Base-by-base conservation (phyloP, 805 yeast genomes). In the Cyberlindnera bimundalis region DNA sequence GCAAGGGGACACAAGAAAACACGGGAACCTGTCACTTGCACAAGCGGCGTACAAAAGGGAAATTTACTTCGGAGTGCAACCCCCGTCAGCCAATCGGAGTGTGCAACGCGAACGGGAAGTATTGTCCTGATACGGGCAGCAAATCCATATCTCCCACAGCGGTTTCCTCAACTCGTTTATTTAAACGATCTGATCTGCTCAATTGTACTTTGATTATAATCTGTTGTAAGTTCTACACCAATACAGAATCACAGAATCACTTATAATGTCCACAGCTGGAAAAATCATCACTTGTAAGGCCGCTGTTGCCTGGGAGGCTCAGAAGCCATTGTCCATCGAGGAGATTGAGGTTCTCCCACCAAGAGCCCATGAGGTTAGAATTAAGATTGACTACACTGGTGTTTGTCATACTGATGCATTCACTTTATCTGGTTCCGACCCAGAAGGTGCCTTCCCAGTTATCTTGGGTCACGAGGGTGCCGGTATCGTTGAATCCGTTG, bases 371-470 rank as follows among this genome's bases (percentile, higher is more conserved):
- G 99, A 93, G 69, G 98, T 93, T 35, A 84, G 99, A 66, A 85
- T 93, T 64, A 84, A 88, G 67, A 68, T 93, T 43, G 73, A 72
- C 37, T 75, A 84, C 70, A 85, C 97, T 23, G 99, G 97, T 62
- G 96, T 93, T 29, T 93, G 99, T 66, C 99, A 93, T 71, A 93
- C 99, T 26, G 99, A 93, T 64, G 97, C 97, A 29, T 93, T 84
- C 73, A 91, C 98, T 10, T 74, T 93, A 52, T 82, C 95, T 35
- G 99, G 99, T 45, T 76, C 71, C 42, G 99, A 93, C 65, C 93
- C 98, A 40, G 99, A 93, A 69, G 99, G 98, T 56, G 85, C 83
- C 12, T 89, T 89, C 77, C 98, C 98, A 14, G 83, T 81, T 15
- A 70, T 93, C 46, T 74, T 95, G 57, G 99, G 99, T 48, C 99